Conservation (phyloP, 108 stramenopile species). For the Aurantiochytrium sp. region DNA sequence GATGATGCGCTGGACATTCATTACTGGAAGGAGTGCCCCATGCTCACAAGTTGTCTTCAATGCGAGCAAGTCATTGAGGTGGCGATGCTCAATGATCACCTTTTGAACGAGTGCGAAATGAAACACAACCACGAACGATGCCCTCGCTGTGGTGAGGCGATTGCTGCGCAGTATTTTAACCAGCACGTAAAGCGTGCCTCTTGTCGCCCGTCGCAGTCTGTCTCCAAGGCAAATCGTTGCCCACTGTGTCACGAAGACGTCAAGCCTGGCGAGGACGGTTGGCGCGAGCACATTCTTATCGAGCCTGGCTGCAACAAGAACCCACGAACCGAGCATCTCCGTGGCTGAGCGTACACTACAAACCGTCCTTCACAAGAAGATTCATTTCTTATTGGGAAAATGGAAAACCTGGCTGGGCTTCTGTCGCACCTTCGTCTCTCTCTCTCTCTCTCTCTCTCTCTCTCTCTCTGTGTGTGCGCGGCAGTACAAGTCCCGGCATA, state of each 20-base stretch:
- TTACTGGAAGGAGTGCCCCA: conserved; percentile 15
- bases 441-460: too few species aligned
- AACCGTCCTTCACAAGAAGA: too few species aligned
- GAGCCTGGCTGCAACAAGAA: neutral
- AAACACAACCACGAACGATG: conserved; percentile 7
- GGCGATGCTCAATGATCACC: neutral
- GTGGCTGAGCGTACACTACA: neutral
- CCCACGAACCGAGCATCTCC: neutral
- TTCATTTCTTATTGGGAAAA: too few species aligned
- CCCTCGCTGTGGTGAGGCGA: neutral
- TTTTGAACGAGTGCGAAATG: neutral
- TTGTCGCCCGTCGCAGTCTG: neutral
- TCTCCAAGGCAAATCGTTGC: neutral
- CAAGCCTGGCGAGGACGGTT: conserved; percentile 14
- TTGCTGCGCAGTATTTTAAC: neutral
- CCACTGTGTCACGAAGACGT: neutral
- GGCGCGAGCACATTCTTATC: neutral
- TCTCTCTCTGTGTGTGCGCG: too few species aligned
- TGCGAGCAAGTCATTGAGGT: conserved; percentile 11
- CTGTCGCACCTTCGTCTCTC: too few species aligned
- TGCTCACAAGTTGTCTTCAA: neutral
- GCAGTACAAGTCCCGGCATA: too few species aligned
- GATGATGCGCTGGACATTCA: conserved; percentile 1
- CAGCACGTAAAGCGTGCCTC: neutral
- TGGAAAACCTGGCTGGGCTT: too few species aligned